Evolutionary conservation across 805 yeast genomes (phyloP), one percentile per base, ranked within the genome.

Genomic region (Pichia scutulata): DNA sequence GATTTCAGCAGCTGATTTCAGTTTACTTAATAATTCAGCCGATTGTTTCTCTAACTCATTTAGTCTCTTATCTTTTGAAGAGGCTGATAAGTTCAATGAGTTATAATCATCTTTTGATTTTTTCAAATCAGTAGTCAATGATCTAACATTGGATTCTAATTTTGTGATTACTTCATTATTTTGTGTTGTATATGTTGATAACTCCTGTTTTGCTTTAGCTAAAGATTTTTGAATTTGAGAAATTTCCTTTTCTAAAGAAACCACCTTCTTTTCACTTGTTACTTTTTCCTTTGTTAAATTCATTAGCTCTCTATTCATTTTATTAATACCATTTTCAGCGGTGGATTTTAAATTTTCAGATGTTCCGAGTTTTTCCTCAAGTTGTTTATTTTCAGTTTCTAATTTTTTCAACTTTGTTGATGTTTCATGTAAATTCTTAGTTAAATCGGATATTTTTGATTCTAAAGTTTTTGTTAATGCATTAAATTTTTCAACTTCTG

Each of bases 311-410:
- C 92, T 72, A 49, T 84, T 85, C 96, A 90, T 86, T 57, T 89
- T 89, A 62, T 89, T 89, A 47, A 90, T 83, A 4, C 96, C 97
- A 52, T 80, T 83, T 59, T 90, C 97, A 1, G 92, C 86, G 55
- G 66, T 69, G 46, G 51, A 58, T 54, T 68, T 75, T 59, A 60
- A 70, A 25, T 62, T 58, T n/a, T 69, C 69, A n/a, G 69, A 57
- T 2, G 58, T 44, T 2, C 52, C 46, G 0, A 74, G 53, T 12
- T 62, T 63, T 1, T 61, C 63, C 18, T 67, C 63, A 8, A 73
- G 57, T 16, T 59, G 59, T 3, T 63, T 60, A 40, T 56, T 55
- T 2, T 55, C 46, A 7, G 47, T 6, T 44, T 60, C 68, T 4
- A 63, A 43, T 12, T 49, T 39, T 2, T 55, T 26, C 8, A 64